Evolutionary conservation across 73 alveolate genomes (phyloP), one percentile per base, ranked within the genome.

Genomic region (Paramecium caudatum): DNA sequence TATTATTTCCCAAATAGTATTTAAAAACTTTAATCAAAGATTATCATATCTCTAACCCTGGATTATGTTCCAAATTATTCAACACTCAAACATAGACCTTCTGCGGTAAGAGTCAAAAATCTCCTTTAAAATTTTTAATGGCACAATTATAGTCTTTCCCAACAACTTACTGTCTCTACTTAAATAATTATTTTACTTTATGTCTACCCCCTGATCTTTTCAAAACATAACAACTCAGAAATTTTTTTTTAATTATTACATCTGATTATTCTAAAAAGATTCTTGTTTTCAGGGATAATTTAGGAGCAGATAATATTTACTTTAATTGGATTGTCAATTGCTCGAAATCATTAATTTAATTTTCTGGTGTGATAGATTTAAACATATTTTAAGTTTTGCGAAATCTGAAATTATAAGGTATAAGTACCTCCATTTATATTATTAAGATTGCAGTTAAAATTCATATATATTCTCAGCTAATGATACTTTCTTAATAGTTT

Each of bases 201-300:
- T 46, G 61, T 61, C 92, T 50, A 3, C 92, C 92, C 32, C 92
- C 92, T 7, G 92, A 83, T 32, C 92, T 23, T 37, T 83, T 83
- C 81, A 30, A 47, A 19, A 83, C 90, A 30, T 23, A 83, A 16
- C 92, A 55, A 55, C 80, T 55, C 4, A 55, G 30, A 21, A 27
- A 55, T 21, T 55, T 55, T 55, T 55, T 55, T 12, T 55, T 55
- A 8, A 55, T 43, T 55, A 27, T 7, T 10, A 55, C 80, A 55
- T 55, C 80, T 21, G 80, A 55, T 27, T 10, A 55, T 43, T 55
- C 23, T 27, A 55, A 15, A 55, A 55, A 55, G 2, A 7, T 37
- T 55, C 30, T 55, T 55, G 30, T 12, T 55, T 55, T 55, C n/a
- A 27, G 30, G 30, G 23, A 27, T 27, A 55, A 55, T 23, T 10